phyloP scores from a whole-genome alignment of 805 yeast genomes.

The Ogataea ramenticola region DNA sequence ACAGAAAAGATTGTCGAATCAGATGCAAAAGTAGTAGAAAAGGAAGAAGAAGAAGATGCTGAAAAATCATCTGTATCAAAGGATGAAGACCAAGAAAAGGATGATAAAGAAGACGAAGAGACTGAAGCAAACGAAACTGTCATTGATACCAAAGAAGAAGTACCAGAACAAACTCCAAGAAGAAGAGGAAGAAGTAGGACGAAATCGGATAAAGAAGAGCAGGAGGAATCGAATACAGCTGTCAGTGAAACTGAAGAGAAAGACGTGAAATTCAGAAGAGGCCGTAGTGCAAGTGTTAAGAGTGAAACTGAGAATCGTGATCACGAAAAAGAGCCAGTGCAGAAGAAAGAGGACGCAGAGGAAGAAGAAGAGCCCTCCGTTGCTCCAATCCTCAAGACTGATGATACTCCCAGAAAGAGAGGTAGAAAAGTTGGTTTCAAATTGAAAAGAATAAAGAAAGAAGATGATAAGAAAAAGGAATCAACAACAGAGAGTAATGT shows the following conservation, averaged over 20 bases:
- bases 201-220: background rate
- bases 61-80: slow-evolving; percentile 2
- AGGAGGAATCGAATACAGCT: background rate
- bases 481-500: background rate
- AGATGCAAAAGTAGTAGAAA: background rate
- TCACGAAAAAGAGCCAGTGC: background rate
- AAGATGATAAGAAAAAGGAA: background rate
- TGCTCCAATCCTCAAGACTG: background rate
- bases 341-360: slow-evolving; percentile 1
- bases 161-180: background rate
- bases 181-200: slow-evolving; percentile 1
- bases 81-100: slow-evolving; percentile 1
- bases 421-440: background rate
- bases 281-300: background rate
- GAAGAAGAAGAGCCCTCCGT: background rate
- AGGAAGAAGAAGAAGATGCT: slow-evolving; percentile 3
- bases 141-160: background rate
- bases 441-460: background rate
- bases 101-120: background rate
- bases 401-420: background rate
- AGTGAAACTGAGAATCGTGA: background rate
- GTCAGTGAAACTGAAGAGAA: background rate
- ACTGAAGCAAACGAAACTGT: too few relatives aligned
- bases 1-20: too few relatives aligned
- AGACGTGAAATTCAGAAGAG: background rate